Evolutionary conservation across 2,329 filamentous ascomycete species (phyloP).

Genomic region (Alternaria sp.): DNA sequence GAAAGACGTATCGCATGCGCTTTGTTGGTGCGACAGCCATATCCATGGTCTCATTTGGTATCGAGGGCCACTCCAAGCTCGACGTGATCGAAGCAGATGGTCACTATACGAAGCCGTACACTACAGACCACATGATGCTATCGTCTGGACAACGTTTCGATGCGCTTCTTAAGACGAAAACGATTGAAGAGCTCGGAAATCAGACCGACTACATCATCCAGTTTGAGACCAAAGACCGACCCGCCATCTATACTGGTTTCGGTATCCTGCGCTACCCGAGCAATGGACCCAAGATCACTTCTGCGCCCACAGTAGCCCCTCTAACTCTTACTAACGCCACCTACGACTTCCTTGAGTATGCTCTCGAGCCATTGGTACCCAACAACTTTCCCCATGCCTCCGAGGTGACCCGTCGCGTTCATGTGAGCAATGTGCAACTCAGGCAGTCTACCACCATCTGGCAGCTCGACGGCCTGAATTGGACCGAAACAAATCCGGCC

Average conservation of each 20-base stretch:
- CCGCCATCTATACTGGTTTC: slow-evolving; percentile 57
- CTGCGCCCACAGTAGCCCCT: slow-evolving; percentile 31
- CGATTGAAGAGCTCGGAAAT: slow-evolving; percentile 54
- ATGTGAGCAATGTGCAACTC: slow-evolving; percentile 40
- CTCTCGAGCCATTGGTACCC: slow-evolving; percentile 44
- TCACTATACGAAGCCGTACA: slow-evolving; percentile 60
- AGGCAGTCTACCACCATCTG: slow-evolving; percentile 30
- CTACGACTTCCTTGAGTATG: slow-evolving; percentile 52
- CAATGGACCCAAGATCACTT: slow-evolving; percentile 10
- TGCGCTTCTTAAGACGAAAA: slow-evolving; percentile 64
- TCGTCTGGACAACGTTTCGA: slow-evolving; percentile 69
- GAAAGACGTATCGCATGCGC: slow-evolving; percentile 68
- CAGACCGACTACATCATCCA: slow-evolving; percentile 57
- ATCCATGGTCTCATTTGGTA: slow-evolving; percentile 62
- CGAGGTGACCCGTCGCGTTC: slow-evolving; percentile 47
- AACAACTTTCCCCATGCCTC: slow-evolving; percentile 46
- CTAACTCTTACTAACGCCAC: slow-evolving; percentile 44
- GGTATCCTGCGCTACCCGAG: slow-evolving; percentile 56
- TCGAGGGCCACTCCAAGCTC: slow-evolving; percentile 66
- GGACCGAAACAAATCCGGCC: slow-evolving; percentile 23
- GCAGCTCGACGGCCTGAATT: slow-evolving; percentile 35
- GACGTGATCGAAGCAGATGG: slow-evolving; percentile 69
- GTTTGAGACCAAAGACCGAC: slow-evolving; percentile 62
- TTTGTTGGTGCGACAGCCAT: slow-evolving; percentile 67
- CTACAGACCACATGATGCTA: slow-evolving; percentile 63